Evolutionary conservation across 2,329 filamentous ascomycete species (phyloP), one percentile per base, ranked within the genome.

Genomic region (Dendrostoma leiphaemia): DNA sequence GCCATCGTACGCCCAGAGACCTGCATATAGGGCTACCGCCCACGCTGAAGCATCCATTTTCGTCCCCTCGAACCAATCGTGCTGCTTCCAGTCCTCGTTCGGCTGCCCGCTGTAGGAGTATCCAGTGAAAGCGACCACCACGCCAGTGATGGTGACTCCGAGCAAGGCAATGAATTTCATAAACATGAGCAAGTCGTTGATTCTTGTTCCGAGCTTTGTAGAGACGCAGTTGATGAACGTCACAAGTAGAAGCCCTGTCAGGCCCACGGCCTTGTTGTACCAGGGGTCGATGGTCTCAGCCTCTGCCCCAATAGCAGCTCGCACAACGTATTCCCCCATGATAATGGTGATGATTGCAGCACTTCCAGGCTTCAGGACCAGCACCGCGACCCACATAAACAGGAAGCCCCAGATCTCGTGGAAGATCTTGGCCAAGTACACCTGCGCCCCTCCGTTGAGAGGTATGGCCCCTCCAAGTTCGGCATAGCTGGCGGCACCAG

Each of bases 261-360:
- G 71, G 1, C 92, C 94, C 29, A 97, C 89, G 2, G 79, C 82
- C 75, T 97, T 99, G 76, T 90, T 91, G 65, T 97, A 82, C 92
- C 93, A 97, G 2, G 85, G 83, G 65, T 84, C 94, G 52, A 91
- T 81, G 23, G 85, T 84, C 64, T 89, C 86, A 2, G 89, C 89
- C 54, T 96, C 90, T n/a, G 91, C 85, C 8, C 92, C 92, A 55
- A 96, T 87, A 40, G 89, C 81, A 13, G 91, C 92, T 44, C 91
- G 82, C 50, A 97, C 90, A n/a, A 96, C 76, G 67, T 99, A 99
- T 72, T 99, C 94, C 40, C 94, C 94, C 78, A 97, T 97, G 65
- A 99, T 97, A 62, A 99, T 97, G 61, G 93, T 83, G 60, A 99
- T 91, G 67, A 99, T 99, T 58, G 94, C 94, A 9, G 91, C 87